A percentile compares a stretch with the other conserved stretches of the same genome.
phyloP scores from a whole-genome alignment of 106 monocot species.

The Allium fistulosum region DNA sequence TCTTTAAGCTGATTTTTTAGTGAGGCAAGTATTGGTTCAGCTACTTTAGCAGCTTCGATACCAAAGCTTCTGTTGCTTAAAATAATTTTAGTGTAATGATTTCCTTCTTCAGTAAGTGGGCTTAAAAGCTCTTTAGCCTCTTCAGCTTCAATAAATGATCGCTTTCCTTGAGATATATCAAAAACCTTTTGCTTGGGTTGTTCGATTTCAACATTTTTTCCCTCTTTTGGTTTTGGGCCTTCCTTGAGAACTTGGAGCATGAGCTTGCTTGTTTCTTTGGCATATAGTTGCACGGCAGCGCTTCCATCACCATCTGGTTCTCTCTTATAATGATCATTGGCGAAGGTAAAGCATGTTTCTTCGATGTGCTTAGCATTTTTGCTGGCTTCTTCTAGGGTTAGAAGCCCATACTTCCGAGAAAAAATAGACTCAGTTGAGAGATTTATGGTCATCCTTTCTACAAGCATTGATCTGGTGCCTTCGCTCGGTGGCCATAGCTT shows the following conservation, averaged over 20 bases:
- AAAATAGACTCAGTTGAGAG: slow-evolving; percentile 79
- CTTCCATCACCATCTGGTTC: slow-evolving; percentile 95
- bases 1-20: slow-evolving; percentile 52
- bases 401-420: slow-evolving; percentile 72
- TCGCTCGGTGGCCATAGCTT: slow-evolving; percentile 94
- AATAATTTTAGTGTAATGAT: slow-evolving; percentile 56
- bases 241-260: slow-evolving; percentile 80
- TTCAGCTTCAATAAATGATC: slow-evolving; percentile 74
- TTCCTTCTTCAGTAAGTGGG: slow-evolving; percentile 48
- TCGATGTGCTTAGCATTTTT: slow-evolving; percentile 66
- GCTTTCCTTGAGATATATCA: slow-evolving; percentile 71
- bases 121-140: slow-evolving; percentile 63
- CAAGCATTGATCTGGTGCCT: slow-evolving; percentile 61
- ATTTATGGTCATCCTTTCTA: slow-evolving; percentile 78
- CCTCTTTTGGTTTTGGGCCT: slow-evolving; percentile 45
- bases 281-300: slow-evolving; percentile 88
- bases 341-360: slow-evolving; percentile 48
- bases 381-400: slow-evolving; percentile 66
- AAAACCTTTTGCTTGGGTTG: slow-evolving; percentile 25
- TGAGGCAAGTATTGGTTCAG: slow-evolving; percentile 61
- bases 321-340: slow-evolving; percentile 57
- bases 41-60: slow-evolving; percentile 64
- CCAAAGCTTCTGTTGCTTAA: slow-evolving; percentile 94
- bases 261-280: slow-evolving; percentile 83
- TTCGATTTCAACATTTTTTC: neutral